A percentile compares a stretch with the other conserved stretches of the same genome.
These are phyloP conservation scores for Psidium guajava DNA, from an alignment of 345 rosid genomes.

Conservation along the genomic window DNA sequence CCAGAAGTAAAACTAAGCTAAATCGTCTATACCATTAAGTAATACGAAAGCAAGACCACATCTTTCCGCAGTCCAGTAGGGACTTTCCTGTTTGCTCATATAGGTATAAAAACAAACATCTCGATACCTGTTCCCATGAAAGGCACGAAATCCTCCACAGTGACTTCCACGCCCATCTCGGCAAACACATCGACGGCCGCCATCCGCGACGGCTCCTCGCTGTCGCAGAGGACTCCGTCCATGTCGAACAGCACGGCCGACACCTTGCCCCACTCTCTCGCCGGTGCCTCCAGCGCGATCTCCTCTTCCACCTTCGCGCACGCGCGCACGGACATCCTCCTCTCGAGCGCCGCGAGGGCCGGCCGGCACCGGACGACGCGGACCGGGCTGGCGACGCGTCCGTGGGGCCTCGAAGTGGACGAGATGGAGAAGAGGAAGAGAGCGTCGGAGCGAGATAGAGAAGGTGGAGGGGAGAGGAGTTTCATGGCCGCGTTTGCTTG, in stretches of 20 bases:
- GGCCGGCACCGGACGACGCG: slow-evolving; percentile 10
- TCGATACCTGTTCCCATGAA: slow-evolving; percentile 79
- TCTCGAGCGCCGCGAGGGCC: background rate
- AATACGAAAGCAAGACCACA: background rate
- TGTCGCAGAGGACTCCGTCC: slow-evolving; percentile 89
- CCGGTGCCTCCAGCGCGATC: background rate
- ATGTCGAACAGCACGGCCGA: slow-evolving; percentile 89
- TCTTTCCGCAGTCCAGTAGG: background rate
- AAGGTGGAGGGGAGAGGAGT: slow-evolving; percentile 25
- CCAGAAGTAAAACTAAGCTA: background rate
- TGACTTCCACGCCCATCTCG: slow-evolving; percentile 80
- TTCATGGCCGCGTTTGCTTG: slow-evolving; percentile 10
- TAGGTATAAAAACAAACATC: background rate
- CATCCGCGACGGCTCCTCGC: slow-evolving; percentile 82
- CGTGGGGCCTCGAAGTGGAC: slow-evolving; percentile 7
- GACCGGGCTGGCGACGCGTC: slow-evolving; percentile 15
- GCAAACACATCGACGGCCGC: slow-evolving; percentile 83
- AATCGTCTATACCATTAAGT: background rate
- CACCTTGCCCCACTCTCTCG: slow-evolving; percentile 60
- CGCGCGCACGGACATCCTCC: slow-evolving; percentile 27
- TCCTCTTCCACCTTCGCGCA: slow-evolving; percentile 34
- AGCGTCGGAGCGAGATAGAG: slow-evolving; percentile 14
- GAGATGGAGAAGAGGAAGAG: slow-evolving; percentile 14
- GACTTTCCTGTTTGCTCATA: background rate
- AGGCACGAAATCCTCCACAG: slow-evolving; percentile 75